Conservation (phyloP, 257 asterid species). For the Forsythia suspensa region DNA sequence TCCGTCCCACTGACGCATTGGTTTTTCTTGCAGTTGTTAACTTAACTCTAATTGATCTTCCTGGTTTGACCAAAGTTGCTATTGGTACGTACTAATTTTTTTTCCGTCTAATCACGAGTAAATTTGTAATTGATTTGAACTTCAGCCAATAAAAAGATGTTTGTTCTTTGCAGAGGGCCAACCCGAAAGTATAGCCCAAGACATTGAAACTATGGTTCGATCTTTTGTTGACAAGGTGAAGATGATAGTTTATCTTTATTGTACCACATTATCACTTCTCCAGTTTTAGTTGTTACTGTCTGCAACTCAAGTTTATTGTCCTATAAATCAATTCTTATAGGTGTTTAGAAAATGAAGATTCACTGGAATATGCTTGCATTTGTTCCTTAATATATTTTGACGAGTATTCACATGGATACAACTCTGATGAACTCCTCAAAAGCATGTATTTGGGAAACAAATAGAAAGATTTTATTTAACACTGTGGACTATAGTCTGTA, state of each 20-base stretch:
- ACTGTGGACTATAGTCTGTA: background rate
- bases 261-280: background rate
- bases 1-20: conserved; percentile 6
- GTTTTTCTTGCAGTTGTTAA: conserved; percentile 72
- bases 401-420: background rate
- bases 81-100: conserved; percentile 59
- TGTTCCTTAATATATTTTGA: background rate
- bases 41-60: conserved; percentile 87
- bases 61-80: conserved; percentile 95
- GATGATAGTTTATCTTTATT: background rate
- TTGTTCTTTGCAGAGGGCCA: conserved; percentile 76
- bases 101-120: background rate
- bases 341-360: background rate
- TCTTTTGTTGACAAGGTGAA: conserved; percentile 85
- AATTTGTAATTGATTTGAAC: conserved; percentile 9
- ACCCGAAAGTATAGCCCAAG: conserved; percentile 81
- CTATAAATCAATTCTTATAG: background rate
- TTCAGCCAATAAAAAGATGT: conserved; percentile 16
- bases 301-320: background rate
- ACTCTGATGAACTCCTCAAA: background rate
- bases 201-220: conserved; percentile 91
- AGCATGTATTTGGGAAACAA: background rate
- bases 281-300: background rate
- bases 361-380: background rate
- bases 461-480: background rate